Base-by-base conservation (phyloP, 768 basidiomycete species). In the Daedaleopsis nitida region DNA sequence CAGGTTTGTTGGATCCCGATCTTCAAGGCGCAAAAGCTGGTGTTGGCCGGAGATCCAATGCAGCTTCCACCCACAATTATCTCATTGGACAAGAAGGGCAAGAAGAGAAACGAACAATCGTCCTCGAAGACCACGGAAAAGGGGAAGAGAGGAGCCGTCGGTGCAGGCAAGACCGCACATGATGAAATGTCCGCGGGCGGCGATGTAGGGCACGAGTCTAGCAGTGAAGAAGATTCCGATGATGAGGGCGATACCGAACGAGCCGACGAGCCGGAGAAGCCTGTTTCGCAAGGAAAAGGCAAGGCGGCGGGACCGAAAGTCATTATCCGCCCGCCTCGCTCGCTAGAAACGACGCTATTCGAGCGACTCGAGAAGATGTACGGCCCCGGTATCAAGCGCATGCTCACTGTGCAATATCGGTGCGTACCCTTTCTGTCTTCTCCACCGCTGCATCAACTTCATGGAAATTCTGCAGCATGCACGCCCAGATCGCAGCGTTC, bases 1-100 rank as follows among this genome's bases (percentile, higher is more conserved):
- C 56, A 90, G 89, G 89, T 89, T 5, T 98, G 95, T 75, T 98
- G 96, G 95, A 85, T 98, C 35, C 96, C 97, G 0, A 90, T 98
- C 57, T 85, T 96, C 74, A 96, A 96, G 72, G 91, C 87, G 1
- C 89, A 87, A 76, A 96, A 94, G 72, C 77, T 95, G 52, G 89
- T 95, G 14, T 78, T 97, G 24, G 96, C 96, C 1, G 96, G 96
- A 0, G 96, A 98, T 74, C 96, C 95, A 1, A 89, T 94, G 81
- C 96, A 98, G 77, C 81, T 99, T 4, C 95, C 95, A 0, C 96
- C 96, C 0, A 99, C 96, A 0, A 86, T 98, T 50, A 78, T 96
- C 32, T 92, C 93, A 5, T 68, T 84, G 9, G 77, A 85, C 60
- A 76, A 76, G 32, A 78, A 74, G 58, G 74, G 73, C 38, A 66